phyloP scores from a whole-genome alignment of 2,329 filamentous ascomycete genomes.

The Sporothrix pallida region DNA sequence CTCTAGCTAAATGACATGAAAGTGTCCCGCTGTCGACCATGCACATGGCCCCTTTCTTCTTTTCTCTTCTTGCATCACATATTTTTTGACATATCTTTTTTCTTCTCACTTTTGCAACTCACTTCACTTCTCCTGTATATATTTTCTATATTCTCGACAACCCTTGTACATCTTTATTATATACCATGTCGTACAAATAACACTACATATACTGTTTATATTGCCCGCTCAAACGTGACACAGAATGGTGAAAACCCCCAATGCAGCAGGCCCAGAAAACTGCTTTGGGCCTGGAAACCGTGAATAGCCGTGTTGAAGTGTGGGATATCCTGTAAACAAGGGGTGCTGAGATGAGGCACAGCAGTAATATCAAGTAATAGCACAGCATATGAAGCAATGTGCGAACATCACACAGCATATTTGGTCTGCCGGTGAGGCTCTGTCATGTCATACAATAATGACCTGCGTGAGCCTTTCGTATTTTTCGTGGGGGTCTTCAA shows the following conservation, averaged over 20 bases:
- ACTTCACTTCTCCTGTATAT: slow-evolving; percentile 28
- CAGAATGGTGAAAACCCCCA: background rate
- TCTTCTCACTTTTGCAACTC: too few species aligned
- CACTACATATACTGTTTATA: slow-evolving; percentile 1
- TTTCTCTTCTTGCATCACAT: slow-evolving; percentile 3
- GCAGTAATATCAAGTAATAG: too few species aligned
- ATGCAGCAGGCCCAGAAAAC: background rate
- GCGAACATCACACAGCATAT: too few species aligned
- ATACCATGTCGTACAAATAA: slow-evolving; percentile 26
- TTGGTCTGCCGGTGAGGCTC: too few species aligned
- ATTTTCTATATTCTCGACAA: slow-evolving; percentile 19
- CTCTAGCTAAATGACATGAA: background rate
- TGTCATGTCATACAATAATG: too few species aligned
- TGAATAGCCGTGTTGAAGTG: background rate
- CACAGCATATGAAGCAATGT: too few species aligned
- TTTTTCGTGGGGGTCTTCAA: too few species aligned
- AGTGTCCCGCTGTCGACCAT: background rate
- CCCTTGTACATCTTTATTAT: slow-evolving; percentile 17
- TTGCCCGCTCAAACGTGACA: background rate
- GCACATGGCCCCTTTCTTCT: background rate
- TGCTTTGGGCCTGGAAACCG: background rate
- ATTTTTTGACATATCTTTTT: background rate
- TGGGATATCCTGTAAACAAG: too few species aligned
- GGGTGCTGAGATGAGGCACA: too few species aligned
- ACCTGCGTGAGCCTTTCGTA: too few species aligned